phyloP scores from a whole-genome alignment of 768 basidiomycete genomes.

The Xerocomus brunneocitrinus region DNA sequence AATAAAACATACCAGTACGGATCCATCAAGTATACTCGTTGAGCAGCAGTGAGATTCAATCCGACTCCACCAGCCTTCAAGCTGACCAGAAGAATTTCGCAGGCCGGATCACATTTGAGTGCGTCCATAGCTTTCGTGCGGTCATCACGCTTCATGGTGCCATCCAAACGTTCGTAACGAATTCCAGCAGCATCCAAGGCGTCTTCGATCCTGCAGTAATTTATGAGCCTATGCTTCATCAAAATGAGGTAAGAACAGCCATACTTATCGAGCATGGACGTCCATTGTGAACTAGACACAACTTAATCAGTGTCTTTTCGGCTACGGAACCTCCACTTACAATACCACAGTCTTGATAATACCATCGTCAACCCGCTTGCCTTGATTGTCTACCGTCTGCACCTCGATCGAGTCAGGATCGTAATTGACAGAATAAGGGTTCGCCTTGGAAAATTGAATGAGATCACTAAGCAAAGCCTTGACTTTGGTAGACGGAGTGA shows the following conservation, averaged over 20 bases:
- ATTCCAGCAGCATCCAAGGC: constrained; percentile 81
- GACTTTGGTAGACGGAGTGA: constrained; percentile 85
- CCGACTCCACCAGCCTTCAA: constrained; percentile 97
- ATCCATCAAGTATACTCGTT: constrained; percentile 93
- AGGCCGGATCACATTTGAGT: constrained; percentile 81
- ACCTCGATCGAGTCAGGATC: constrained; percentile 70
- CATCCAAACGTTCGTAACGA: constrained; percentile 88
- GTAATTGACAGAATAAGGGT: constrained; percentile 86
- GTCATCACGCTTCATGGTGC: constrained; percentile 97
- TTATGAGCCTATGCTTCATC: constrained; percentile 1
- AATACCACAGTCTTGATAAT: constrained; percentile 92
- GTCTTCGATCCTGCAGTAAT: constrained; percentile 69
- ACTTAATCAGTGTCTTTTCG: constrained; percentile 12
- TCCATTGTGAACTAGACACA: constrained; percentile 80
- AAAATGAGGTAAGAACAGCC: constrained; percentile 1
- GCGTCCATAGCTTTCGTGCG: constrained; percentile 89
- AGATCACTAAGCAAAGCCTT: constrained; percentile 78
- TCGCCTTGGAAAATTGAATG: constrained; percentile 71
- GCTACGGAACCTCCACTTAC: constrained; percentile 47
- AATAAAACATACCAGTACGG: constrained; percentile 72
- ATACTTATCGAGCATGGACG: constrained; percentile 87
- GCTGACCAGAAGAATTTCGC: constrained; percentile 94
- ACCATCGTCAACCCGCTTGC: constrained; percentile 64
- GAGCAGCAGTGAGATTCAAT: constrained; percentile 91
- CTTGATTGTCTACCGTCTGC: constrained; percentile 72